Percentiles rank a stretch among this genome's conserved stretches.
Evolutionary conservation across 1,284 basidiomycete species (phyloP).

Genomic region (Cryptococcus maquisensis): DNA sequence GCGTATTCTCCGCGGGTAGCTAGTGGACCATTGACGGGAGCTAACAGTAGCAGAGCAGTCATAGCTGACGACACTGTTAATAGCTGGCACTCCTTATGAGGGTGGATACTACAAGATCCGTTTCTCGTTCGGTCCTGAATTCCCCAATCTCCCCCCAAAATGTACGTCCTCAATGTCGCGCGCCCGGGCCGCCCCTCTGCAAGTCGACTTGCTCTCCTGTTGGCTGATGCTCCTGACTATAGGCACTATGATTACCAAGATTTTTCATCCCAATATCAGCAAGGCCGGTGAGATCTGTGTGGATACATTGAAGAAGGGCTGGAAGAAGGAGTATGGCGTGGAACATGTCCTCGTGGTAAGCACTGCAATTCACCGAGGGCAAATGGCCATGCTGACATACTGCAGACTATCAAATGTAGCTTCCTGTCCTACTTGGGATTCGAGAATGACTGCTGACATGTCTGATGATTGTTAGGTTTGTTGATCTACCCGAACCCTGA

Average conservation of each 20-base stretch:
- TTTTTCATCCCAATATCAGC: slow-evolving; percentile 95
- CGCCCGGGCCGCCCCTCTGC: not conserved
- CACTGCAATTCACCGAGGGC: not conserved
- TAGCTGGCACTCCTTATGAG: slow-evolving; percentile 85
- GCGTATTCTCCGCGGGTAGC: not conserved
- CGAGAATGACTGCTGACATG: no score
- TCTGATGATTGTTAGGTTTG: slow-evolving; percentile 46
- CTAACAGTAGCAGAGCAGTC: not conserved
- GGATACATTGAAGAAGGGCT: slow-evolving; percentile 94
- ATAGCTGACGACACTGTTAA: not conserved
- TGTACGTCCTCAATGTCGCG: slow-evolving; percentile 57
- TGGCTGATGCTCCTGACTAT: not conserved
- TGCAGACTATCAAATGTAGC: slow-evolving; percentile 70
- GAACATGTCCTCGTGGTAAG: slow-evolving; percentile 72
- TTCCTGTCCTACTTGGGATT: no score
- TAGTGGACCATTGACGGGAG: not conserved
- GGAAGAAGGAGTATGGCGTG: slow-evolving; percentile 88
- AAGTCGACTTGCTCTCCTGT: not conserved
- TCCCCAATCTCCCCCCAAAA: slow-evolving; percentile 84
- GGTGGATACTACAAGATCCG: slow-evolving; percentile 84
- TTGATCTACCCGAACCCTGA: slow-evolving; percentile 95
- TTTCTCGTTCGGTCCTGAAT: slow-evolving; percentile 79
- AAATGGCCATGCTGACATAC: not conserved
- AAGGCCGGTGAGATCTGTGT: slow-evolving; percentile 89
- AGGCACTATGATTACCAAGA: slow-evolving; percentile 88